Percentiles rank a stretch among this genome's conserved stretches.
Conservation (phyloP, 179 eudicot species). For the Carnegiea gigantea region DNA sequence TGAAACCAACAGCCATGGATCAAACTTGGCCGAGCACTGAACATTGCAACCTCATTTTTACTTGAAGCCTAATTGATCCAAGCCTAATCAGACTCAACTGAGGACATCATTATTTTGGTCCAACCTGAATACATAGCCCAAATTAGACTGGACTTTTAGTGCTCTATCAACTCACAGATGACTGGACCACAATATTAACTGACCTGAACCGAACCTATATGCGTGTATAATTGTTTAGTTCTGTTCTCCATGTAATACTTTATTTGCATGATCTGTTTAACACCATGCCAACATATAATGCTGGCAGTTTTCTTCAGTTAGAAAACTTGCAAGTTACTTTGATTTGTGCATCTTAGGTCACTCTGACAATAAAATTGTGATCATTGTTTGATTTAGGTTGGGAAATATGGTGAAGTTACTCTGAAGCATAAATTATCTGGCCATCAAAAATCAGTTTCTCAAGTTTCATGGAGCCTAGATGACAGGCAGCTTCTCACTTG, state of each 20-base stretch:
- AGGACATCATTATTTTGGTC: not conserved
- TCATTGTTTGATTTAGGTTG: slow-evolving; percentile 38
- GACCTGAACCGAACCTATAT: not conserved
- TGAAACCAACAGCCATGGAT: not conserved
- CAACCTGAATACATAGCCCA: not conserved
- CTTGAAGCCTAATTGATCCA: no score
- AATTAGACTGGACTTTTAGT: not conserved
- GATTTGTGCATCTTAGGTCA: not conserved
- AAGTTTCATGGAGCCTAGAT: slow-evolving; percentile 69
- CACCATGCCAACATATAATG: not conserved
- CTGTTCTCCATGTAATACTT: no score
- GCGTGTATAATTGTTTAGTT: no score
- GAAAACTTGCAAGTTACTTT: not conserved
- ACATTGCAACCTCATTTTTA: not conserved
- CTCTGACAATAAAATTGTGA: not conserved
- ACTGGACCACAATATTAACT: not conserved
- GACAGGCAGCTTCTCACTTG: slow-evolving; percentile 69
- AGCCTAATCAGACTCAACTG: no score
- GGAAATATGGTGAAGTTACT: slow-evolving; percentile 36
- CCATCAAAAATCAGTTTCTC: slow-evolving; percentile 60
- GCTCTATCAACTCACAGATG: not conserved
- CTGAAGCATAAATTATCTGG: slow-evolving; percentile 55
- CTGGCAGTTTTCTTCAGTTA: not conserved
- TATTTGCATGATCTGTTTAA: not conserved
- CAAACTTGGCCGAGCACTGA: not conserved